Evolutionary conservation across 140 eudicot genomes (phyloP).

Genomic region (Flaveria floridana): DNA sequence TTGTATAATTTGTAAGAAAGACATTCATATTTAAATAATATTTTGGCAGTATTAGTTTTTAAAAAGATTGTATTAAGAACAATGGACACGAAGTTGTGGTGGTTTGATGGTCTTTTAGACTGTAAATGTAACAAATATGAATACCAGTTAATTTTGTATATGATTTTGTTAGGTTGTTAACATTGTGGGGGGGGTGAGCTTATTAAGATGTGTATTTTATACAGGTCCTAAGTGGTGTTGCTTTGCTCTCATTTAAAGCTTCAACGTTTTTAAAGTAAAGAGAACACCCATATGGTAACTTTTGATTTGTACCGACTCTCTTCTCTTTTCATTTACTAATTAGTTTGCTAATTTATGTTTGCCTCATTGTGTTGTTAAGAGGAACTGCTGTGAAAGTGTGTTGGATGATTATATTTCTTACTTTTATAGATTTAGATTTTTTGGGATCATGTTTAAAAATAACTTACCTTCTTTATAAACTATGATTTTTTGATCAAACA

Average conservation of each 20-base stretch:
- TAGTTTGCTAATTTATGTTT: background rate
- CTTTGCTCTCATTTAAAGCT: slow-evolving; percentile 86
- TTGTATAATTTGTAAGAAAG: too few species aligned
- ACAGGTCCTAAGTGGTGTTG: slow-evolving; percentile 95
- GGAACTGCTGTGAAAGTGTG: background rate
- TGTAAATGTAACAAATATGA: too few species aligned
- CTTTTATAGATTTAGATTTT: background rate
- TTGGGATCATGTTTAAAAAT: background rate
- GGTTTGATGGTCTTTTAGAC: too few species aligned
- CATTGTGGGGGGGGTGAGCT: background rate
- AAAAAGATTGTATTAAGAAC: too few species aligned
- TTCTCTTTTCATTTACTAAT: slow-evolving; percentile 36
- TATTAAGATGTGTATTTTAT: background rate
- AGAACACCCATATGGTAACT: slow-evolving; percentile 99
- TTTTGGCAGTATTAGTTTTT: too few species aligned
- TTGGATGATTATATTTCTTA: slow-evolving; percentile 3
- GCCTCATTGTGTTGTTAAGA: slow-evolving; percentile 17
- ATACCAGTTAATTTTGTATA: background rate
- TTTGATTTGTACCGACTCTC: slow-evolving; percentile 72
- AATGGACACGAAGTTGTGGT: too few species aligned
- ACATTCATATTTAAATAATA: too few species aligned
- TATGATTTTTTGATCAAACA: slow-evolving; percentile 9
- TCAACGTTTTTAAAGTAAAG: slow-evolving; percentile 89
- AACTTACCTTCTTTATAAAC: background rate
- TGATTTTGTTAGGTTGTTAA: background rate